Evolutionary conservation across 306 rosid species (phyloP).

Genomic region (Pueraria montana): DNA sequence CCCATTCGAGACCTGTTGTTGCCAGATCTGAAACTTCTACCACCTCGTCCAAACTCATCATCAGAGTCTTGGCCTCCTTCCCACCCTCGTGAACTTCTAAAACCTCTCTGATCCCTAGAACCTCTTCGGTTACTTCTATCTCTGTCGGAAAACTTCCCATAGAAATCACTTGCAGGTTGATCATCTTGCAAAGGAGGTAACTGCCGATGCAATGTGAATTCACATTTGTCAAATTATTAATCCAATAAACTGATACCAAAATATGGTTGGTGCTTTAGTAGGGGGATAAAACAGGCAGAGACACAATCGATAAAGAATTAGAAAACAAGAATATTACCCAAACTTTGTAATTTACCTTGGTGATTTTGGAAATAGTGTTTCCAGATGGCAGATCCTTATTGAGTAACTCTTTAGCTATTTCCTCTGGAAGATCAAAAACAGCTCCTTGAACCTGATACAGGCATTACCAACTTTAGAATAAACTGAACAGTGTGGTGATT

Average conservation of each 20-base stretch:
- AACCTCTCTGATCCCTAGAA: slow-evolving; percentile 65
- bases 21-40: slow-evolving; percentile 51
- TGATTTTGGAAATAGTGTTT: slow-evolving; percentile 71
- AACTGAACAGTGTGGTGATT: neutral
- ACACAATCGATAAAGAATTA: neutral
- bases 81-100: slow-evolving; percentile 65
- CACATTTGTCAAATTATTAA: slow-evolving; percentile 37
- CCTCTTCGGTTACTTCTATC: slow-evolving; percentile 61
- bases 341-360: slow-evolving; percentile 61
- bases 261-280: slow-evolving; percentile 12
- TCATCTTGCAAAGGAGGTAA: slow-evolving; percentile 91
- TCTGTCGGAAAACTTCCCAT: slow-evolving; percentile 77
- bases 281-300: slow-evolving; percentile 11
- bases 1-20: slow-evolving; percentile 61
- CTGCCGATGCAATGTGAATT: slow-evolving; percentile 51
- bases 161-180: slow-evolving; percentile 78
- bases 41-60: slow-evolving; percentile 53
- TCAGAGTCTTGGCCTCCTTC: slow-evolving; percentile 51
- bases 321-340: neutral
- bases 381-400: slow-evolving; percentile 71
- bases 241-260: neutral
- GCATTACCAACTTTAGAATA: slow-evolving; percentile 41
- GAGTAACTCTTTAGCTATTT: slow-evolving; percentile 80
- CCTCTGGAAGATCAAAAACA: slow-evolving; percentile 92
- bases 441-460: slow-evolving; percentile 79